Evolutionary conservation across 1,284 basidiomycete genomes (phyloP), one percentile per base, ranked within the genome.

Genomic region (Xerocomus alliaceus): DNA sequence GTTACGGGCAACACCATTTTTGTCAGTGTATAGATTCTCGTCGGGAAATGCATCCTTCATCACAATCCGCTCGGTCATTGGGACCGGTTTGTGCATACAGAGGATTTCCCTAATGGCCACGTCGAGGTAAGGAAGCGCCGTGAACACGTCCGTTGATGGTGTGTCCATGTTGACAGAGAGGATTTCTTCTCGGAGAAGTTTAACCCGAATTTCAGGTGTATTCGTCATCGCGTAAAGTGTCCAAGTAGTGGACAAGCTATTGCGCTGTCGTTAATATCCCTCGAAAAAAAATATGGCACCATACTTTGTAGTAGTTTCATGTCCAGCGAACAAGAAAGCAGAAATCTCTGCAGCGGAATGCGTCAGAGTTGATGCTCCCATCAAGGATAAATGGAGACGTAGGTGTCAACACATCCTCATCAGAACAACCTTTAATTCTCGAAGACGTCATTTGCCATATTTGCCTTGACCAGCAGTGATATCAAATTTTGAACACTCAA

Each of bases 291-390:
- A 28, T 1, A 17, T 10, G 9, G 41, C 13, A n/a, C 29, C 58
- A 17, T 67, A 84, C 84, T 87, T 86, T 1, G n/a, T n/a, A n/a
- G 87, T 89, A 0, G 94, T 94, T 73, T 94, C 93, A 72, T 94
- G 91, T 1, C 93, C 93, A 5, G 88, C 87, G 12, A 86, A 78
- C 11, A 91, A 35, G 49, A 62, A 69, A 10, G 71, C 74, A 4
- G 73, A 76, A 24, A 81, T 70, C 73, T 81, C 80, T 80, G 24
- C 15, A 17, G 22, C 29, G 35, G 5, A 28, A 5, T 8, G 26
- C n/a, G 15, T 37, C 6, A 10, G 29, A 22, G 22, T 2, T 15
- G 17, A 31, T 13, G 20, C 11, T 12, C n/a, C 15, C 3, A 8
- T 4, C 6, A 15, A 8, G n/a, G 18, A n/a, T 5, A 24, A 62